phyloP scores from a whole-genome alignment of 352 stramenopile genomes.

The Globisporangium splendens region DNA sequence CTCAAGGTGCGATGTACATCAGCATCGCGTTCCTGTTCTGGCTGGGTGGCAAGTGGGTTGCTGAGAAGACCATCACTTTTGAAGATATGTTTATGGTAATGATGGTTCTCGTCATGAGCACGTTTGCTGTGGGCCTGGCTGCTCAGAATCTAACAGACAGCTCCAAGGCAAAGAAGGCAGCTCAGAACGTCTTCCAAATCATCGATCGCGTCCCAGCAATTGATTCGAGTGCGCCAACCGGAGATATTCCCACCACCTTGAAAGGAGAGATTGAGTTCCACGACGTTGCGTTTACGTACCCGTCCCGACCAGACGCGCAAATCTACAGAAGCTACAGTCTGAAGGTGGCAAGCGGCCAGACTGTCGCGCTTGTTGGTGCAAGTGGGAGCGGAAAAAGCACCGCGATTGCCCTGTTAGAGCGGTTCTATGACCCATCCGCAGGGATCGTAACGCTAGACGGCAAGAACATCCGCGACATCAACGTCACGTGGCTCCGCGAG shows the following conservation, averaged over 20 bases:
- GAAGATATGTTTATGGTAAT: conserved; percentile 71
- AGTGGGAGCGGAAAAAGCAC: conserved; percentile 85
- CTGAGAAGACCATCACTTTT: conserved; percentile 50
- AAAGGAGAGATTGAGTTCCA: conserved; percentile 36
- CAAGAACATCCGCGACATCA: conserved; percentile 52
- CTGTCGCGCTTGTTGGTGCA: conserved; percentile 20
- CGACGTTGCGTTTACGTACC: conserved; percentile 41
- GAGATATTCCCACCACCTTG: conserved; percentile 10
- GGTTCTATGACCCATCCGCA: conserved; percentile 58
- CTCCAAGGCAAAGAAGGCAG: conserved; percentile 23
- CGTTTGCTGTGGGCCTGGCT: conserved; percentile 25
- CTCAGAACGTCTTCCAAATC: conserved; percentile 25
- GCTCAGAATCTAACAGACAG: conserved; percentile 21
- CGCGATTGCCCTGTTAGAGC: conserved; percentile 65
- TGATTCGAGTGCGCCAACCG: conserved; percentile 12
- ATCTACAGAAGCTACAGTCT: conserved; percentile 75
- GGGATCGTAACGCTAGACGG: conserved; percentile 43
- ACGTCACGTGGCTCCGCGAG: conserved; percentile 39
- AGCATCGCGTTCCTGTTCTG: conserved; percentile 74
- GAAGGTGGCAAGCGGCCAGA: conserved; percentile 33
- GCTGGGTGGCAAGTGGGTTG: conserved; percentile 54
- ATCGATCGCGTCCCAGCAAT: conserved; percentile 33
- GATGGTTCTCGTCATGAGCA: conserved; percentile 60
- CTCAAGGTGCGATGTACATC: conserved; percentile 64
- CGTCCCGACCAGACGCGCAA: conserved; percentile 29